Percentiles rank a stretch among this genome's conserved stretches.
Conservation (phyloP, 2,329 filamentous ascomycete genomes). For the Alternaria angustiovoidea region DNA sequence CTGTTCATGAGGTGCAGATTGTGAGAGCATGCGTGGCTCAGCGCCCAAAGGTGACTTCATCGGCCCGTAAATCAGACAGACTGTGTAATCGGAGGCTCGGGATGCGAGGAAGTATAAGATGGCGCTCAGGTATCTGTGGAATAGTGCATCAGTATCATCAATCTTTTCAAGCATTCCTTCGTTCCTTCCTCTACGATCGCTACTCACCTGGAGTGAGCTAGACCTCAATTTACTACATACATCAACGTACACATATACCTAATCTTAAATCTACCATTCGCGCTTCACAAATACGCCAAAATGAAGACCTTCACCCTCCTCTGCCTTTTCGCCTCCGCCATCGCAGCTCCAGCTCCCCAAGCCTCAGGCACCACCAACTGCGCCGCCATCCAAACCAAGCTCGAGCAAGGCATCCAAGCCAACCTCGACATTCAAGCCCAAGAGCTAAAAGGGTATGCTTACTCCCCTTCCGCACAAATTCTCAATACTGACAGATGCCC, state of each 20-base stretch:
- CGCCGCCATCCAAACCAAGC: slow-evolving; percentile 2
- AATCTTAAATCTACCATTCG: background rate
- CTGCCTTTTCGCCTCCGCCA: slow-evolving; percentile 3
- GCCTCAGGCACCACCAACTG: background rate
- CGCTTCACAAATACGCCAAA: background rate
- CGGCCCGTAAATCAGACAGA: background rate
- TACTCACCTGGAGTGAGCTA: slow-evolving; percentile 8
- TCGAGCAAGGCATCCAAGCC: slow-evolving; percentile 26
- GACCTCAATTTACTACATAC: background rate
- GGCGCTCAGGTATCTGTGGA: background rate
- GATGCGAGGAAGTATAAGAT: background rate
- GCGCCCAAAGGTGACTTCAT: background rate
- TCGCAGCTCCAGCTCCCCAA: slow-evolving; percentile 3
- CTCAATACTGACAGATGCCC: background rate
- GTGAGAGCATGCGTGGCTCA: slow-evolving; percentile 8
- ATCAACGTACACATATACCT: background rate
- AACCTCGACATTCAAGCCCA: slow-evolving; percentile 33
- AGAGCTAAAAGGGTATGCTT: slow-evolving; percentile 27
- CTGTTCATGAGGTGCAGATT: slow-evolving; percentile 5
- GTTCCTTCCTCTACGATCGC: background rate
- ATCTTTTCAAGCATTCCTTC: background rate
- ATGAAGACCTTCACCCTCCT: slow-evolving; percentile 19
- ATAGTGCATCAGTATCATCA: background rate
- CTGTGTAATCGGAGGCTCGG: background rate
- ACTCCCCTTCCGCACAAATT: no score